These are phyloP conservation scores for Suillus fuscotomentosus DNA, from an alignment of 768 basidiomycete species.

Conservation along the genomic window DNA sequence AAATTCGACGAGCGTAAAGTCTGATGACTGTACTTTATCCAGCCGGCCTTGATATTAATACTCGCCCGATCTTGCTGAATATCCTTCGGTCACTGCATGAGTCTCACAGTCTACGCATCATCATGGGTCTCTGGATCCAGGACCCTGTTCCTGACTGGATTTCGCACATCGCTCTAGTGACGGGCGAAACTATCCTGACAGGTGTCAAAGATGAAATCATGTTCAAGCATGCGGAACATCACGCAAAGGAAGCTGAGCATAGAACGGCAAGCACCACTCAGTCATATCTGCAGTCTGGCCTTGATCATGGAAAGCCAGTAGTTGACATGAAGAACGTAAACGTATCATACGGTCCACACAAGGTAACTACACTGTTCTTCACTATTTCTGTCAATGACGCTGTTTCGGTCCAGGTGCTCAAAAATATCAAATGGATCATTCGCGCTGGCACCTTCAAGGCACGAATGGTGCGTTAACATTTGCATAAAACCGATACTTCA, in stretches of 20 bases:
- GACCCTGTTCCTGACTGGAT: slow-evolving; percentile 74
- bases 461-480: no score
- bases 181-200: slow-evolving; percentile 45
- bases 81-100: slow-evolving; percentile 57
- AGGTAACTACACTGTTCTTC: no score
- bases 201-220: slow-evolving; percentile 51
- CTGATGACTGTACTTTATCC: slow-evolving; percentile 1
- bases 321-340: no score
- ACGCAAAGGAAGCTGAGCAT: neutral
- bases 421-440: no score
- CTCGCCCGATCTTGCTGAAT: slow-evolving; percentile 52
- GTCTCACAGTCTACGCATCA: slow-evolving; percentile 50
- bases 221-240: slow-evolving; percentile 18
- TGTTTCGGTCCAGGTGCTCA: no score
- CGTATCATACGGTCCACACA: no score
- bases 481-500: no score
- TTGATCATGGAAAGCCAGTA: no score
- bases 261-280: neutral
- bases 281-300: neutral
- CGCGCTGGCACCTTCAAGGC: no score
- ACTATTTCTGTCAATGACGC: no score
- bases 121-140: slow-evolving; percentile 66
- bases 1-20: neutral
- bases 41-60: slow-evolving; percentile 77
- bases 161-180: slow-evolving; percentile 60